Percentiles rank a stretch among this genome's conserved stretches.
Evolutionary conservation across 75 land plant genomes (phyloP).

Genomic region (Cryptomeria japonica): DNA sequence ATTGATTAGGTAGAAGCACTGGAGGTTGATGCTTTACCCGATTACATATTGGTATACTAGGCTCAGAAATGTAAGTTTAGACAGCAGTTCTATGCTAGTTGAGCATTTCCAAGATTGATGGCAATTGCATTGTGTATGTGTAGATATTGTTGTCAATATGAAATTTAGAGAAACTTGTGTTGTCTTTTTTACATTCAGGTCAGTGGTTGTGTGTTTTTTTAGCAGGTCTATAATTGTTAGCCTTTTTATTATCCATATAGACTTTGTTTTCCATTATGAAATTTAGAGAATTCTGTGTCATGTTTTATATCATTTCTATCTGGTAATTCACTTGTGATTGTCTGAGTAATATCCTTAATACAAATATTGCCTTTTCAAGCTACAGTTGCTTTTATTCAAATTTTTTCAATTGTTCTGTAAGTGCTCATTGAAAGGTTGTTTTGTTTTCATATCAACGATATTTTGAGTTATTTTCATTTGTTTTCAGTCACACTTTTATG

Average conservation of each 20-base stretch:
- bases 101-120: not conserved
- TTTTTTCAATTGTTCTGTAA: not conserved
- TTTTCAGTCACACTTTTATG: not conserved
- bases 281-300: not conserved
- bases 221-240: not conserved
- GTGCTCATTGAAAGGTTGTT: not conserved
- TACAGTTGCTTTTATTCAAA: not conserved
- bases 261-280: not conserved
- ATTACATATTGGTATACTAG: not conserved
- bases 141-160: not conserved
- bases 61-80: not conserved
- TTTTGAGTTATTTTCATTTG: not conserved
- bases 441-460: not conserved
- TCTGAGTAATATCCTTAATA: not conserved
- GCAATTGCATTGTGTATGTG: not conserved
- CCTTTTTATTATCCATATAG: not conserved
- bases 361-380: not conserved
- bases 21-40: not conserved
- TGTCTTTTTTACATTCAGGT: not conserved
- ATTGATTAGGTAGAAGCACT: not conserved
- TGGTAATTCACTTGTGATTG: not conserved
- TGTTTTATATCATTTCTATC: not conserved
- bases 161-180: not conserved
- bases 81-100: not conserved
- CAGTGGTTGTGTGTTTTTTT: not conserved